Evolutionary conservation across 2,329 filamentous ascomycete species (phyloP).

Genomic region (Stagonosporopsis vannaccii): DNA sequence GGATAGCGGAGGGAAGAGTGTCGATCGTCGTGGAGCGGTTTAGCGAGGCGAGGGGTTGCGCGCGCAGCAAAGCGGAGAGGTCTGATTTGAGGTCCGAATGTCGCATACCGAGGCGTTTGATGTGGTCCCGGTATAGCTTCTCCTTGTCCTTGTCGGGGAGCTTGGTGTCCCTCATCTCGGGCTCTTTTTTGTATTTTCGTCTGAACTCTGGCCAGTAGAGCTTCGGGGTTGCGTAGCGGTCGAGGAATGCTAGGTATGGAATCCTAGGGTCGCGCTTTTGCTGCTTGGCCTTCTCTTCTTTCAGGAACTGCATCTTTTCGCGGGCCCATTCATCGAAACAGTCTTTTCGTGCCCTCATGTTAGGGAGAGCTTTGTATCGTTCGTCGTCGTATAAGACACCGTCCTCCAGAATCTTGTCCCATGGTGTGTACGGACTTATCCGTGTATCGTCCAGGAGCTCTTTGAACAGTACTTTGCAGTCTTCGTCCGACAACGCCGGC

Average conservation of each 20-base stretch:
- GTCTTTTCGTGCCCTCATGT: conserved; percentile 81
- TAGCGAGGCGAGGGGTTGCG: conserved; percentile 64
- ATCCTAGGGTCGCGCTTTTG: conserved; percentile 85
- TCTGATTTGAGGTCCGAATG: conserved; percentile 73
- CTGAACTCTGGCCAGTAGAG: conserved; percentile 98
- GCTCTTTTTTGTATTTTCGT: conserved; percentile 84
- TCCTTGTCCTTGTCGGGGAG: conserved; percentile 73
- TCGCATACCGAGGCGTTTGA: conserved; percentile 70
- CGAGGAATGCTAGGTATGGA: conserved; percentile 81
- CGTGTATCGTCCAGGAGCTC: conserved; percentile 83
- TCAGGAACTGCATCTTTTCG: conserved; percentile 75
- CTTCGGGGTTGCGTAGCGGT: conserved; percentile 84
- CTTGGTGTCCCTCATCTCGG: conserved; percentile 76
- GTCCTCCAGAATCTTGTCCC: conserved; percentile 88
- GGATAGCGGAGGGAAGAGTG: conserved; percentile 67
- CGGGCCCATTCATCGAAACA: conserved; percentile 85
- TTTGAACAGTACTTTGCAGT: conserved; percentile 79
- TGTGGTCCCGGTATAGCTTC: conserved; percentile 78
- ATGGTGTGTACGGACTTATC: conserved; percentile 87
- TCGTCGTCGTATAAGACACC: conserved; percentile 83
- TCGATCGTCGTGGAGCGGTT: conserved; percentile 66
- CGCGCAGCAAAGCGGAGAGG: conserved; percentile 69
- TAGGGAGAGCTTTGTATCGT: conserved; percentile 83
- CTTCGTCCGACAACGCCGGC: conserved; percentile 73
- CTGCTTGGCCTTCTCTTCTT: conserved; percentile 74